Evolutionary conservation across 139 green algal species (phyloP).

Genomic region (Tetradesmus lagerheimii): DNA sequence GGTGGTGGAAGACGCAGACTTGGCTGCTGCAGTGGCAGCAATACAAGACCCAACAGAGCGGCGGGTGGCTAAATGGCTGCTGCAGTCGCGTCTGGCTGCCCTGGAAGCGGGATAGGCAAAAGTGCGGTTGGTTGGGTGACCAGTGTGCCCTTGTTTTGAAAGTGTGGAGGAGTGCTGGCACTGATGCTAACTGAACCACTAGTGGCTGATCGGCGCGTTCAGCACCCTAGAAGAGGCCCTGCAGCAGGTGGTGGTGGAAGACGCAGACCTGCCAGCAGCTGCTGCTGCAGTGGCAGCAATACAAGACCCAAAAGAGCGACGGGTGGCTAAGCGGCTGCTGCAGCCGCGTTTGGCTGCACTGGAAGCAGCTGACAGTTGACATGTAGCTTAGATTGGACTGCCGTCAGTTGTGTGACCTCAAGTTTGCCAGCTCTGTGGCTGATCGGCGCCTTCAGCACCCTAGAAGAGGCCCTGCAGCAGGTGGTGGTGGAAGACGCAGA

Average conservation of each 20-base stretch:
- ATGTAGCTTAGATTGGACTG: no score
- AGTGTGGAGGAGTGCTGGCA: no score
- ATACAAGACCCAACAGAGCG: neutral
- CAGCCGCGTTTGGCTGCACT: no score
- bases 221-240: neutral
- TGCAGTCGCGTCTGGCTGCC: neutral
- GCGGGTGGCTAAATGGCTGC: neutral
- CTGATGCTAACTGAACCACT: no score
- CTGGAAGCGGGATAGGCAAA: no score
- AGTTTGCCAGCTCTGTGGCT: no score
- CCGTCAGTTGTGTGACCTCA: no score
- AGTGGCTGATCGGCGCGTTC: neutral
- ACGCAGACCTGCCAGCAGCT: neutral
- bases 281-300: constrained; percentile 8
- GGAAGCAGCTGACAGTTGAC: no score
- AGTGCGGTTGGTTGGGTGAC: no score
- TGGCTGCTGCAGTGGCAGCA: neutral
- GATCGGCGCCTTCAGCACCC: neutral
- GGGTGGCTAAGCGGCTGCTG: neutral
- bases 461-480: neutral
- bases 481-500: constrained; percentile 7
- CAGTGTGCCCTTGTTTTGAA: no score
- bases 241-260: neutral
- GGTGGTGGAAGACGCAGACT: neutral
- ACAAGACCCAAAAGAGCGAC: neutral